Percentiles rank a stretch among this genome's conserved stretches.
Conservation (phyloP, 495 filamentous ascomycete species). For the Lasiosphaeris hirsuta region DNA sequence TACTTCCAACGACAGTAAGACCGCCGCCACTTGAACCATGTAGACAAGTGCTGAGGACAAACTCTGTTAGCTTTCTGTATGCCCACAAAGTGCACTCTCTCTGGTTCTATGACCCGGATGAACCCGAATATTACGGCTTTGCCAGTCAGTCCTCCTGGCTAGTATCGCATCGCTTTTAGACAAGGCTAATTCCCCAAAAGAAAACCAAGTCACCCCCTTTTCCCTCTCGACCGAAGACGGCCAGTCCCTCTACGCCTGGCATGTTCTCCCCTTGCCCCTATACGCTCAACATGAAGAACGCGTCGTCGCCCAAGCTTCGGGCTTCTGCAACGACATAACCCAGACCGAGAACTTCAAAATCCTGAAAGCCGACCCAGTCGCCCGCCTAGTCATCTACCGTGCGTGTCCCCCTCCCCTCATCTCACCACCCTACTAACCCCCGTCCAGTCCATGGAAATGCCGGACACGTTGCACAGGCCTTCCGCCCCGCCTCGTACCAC, state of each 20-base stretch:
- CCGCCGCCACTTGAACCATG: not conserved
- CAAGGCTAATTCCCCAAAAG: constrained; percentile 23
- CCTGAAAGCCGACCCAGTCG: constrained; percentile 59
- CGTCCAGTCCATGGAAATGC: constrained; percentile 51
- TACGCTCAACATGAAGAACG: constrained; percentile 55
- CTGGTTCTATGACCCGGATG: constrained; percentile 65
- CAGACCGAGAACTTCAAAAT: constrained; percentile 54
- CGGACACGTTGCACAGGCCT: constrained; percentile 62
- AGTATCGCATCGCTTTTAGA: not conserved
- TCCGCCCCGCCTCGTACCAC: constrained; percentile 61
- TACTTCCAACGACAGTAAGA: constrained; percentile 60
- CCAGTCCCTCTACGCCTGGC: constrained; percentile 65
- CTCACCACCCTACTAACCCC: constrained; percentile 7
- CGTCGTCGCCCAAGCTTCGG: constrained; percentile 49
- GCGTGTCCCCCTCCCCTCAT: constrained; percentile 15
- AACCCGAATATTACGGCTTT: constrained; percentile 77
- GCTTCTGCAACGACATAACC: constrained; percentile 53
- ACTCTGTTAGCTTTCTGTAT: constrained; percentile 62
- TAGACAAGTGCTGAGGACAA: not conserved
- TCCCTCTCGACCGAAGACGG: constrained; percentile 54
- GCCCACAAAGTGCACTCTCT: constrained; percentile 67
- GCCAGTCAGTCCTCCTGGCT: constrained; percentile 56
- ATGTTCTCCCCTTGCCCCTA: constrained; percentile 62
- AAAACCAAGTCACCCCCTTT: constrained; percentile 69
- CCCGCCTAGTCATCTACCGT: constrained; percentile 59